These are phyloP conservation scores for Aspergillus amoenus DNA, from an alignment of 2,329 filamentous ascomycete genomes.

Conservation along the genomic window DNA sequence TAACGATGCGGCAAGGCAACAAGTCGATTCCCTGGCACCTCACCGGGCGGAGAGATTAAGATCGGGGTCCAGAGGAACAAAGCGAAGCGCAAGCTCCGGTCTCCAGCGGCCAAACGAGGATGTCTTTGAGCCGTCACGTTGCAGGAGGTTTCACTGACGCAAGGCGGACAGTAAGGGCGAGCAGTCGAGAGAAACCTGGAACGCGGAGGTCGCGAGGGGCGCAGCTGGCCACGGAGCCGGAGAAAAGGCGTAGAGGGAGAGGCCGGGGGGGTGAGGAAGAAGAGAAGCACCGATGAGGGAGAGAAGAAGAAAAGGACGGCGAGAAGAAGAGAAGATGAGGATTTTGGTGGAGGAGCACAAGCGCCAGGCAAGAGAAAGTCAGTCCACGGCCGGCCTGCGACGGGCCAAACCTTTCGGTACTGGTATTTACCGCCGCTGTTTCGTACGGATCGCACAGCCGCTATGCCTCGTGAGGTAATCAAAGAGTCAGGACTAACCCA, in stretches of 20 bases:
- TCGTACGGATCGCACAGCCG: neutral
- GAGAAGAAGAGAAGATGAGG: conserved; percentile 16
- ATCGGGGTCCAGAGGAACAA: conserved; percentile 9
- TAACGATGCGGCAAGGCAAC: conserved; percentile 12
- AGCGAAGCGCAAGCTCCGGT: conserved; percentile 20
- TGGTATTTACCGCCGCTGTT: neutral
- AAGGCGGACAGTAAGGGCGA: conserved; percentile 28
- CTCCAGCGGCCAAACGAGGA: conserved; percentile 26
- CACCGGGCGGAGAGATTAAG: conserved; percentile 14
- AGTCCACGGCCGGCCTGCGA: conserved; percentile 20
- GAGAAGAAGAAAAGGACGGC: conserved; percentile 13
- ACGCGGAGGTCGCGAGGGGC: conserved; percentile 21
- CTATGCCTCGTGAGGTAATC: conserved; percentile 5
- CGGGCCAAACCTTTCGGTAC: conserved; percentile 7
- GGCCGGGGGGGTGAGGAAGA: conserved; percentile 5
- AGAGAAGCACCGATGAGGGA: conserved; percentile 15
- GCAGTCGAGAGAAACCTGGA: conserved; percentile 12
- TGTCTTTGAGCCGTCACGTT: conserved; percentile 27
- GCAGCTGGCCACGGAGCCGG: conserved; percentile 26
- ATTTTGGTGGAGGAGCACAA: conserved; percentile 17
- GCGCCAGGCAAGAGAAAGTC: conserved; percentile 11
- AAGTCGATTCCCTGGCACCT: conserved; percentile 16
- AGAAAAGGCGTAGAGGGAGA: conserved; percentile 9
- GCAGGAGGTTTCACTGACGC: conserved; percentile 29
- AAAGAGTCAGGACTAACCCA: neutral